Base-by-base conservation (phyloP, 805 yeast species). In the Myxozyma sirexii region DNA sequence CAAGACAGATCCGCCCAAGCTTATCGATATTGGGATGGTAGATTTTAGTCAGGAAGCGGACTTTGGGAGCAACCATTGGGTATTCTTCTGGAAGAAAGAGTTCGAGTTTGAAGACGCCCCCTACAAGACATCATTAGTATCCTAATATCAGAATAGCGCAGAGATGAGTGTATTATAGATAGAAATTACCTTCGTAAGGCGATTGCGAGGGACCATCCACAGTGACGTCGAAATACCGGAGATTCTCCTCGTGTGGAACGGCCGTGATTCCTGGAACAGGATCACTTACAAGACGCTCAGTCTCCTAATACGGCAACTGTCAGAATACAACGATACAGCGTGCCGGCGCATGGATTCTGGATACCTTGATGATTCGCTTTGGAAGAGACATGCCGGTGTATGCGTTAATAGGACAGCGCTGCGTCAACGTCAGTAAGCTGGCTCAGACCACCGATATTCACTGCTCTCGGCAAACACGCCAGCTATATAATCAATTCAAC, bases 191-290 rank as follows among this genome's bases (percentile, higher is more conserved):
- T 71, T 93, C 97, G 71, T 93, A 94, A 0, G 99, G 98, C 1
- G 96, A 88, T 54, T 87, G 86, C 31, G 82, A 79, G 8, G 99
- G 99, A 0, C 99, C 99, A 60, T 89, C 90, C 62, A 94, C 87
- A 1, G 89, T 84, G 26, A 94, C 99, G 65, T 90, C 89, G 70
- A 94, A 94, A 73, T 93, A 90, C 67, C 99, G 83, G 65, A 94
- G 78, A 74, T 94, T 94, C 64, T 92, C 97, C 58, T 93, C 98
- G 60, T 89, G 96, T 5, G 99, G 99, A 29, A 79, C 82, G 1
- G 98, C 99, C 0, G 86, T 82, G 68, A 94, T 94, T 1, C 98
- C 99, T 3, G 97, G 96, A 1, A 93, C 98, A 0, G 99, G 98
- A 69, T 94, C 99, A 39, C 90, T 85, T 24, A 87, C 87, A 42